These are phyloP conservation scores for Boletus subparvulus DNA, from an alignment of 768 basidiomycete genomes.

Conservation along the genomic window DNA sequence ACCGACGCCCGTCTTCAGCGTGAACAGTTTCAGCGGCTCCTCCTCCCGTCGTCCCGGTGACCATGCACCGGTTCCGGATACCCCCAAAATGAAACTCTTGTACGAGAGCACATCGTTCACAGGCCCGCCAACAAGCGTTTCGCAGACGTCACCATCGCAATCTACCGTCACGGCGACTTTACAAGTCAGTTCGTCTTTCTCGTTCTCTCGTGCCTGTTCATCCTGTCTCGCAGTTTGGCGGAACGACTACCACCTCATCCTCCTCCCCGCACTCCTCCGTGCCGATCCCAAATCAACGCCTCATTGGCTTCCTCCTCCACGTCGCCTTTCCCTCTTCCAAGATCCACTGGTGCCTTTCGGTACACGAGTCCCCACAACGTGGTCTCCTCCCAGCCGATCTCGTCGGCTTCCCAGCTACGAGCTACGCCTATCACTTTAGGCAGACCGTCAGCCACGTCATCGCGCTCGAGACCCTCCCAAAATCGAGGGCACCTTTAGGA, in stretches of 20 bases:
- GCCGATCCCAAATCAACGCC: constrained; percentile 47
- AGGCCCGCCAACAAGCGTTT: no score
- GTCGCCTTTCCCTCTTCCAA: no score
- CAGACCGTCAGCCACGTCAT: constrained; percentile 83
- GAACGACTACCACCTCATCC: constrained; percentile 96
- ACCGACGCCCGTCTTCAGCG: no score
- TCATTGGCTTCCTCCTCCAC: constrained; percentile 97
- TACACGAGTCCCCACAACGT: constrained; percentile 68
- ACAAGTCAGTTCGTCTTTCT: constrained; percentile 22
- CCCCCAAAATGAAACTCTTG: no score
- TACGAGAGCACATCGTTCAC: no score
- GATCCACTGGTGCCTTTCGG: constrained; percentile 81
- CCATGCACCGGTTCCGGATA: no score
- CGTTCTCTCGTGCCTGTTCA: constrained; percentile 2
- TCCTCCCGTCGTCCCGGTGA: no score
- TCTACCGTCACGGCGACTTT: constrained; percentile 45
- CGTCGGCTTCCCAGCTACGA: no score
- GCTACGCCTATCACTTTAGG: constrained; percentile 76
- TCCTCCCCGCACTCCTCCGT: constrained; percentile 85
- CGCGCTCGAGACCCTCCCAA: constrained; percentile 77
- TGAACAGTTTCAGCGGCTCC: no score
- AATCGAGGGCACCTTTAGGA: constrained; percentile 34
- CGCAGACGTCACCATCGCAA: no score
- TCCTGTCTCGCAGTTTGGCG: constrained; percentile 54
- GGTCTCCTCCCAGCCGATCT: constrained; percentile 58